Base-by-base conservation (phyloP, 31 red algal genomes). In the Endocladia muricata region DNA sequence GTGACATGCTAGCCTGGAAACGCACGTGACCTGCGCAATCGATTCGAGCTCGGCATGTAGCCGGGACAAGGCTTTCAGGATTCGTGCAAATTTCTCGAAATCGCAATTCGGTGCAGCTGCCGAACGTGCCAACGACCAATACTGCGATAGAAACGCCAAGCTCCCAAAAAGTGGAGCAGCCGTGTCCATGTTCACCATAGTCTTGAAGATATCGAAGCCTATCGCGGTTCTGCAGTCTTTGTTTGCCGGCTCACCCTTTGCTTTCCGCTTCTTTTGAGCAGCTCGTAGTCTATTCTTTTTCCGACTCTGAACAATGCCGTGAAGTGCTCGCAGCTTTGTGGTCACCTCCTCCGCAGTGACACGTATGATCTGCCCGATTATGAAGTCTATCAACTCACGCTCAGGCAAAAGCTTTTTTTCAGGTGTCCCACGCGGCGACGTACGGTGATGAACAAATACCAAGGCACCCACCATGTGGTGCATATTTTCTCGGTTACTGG, bases 221-320 rank as follows among this genome's bases (percentile, higher is more conserved):
- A 75, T 0, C 3, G 71, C 71, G 35, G 35, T 52, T 11, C 25
- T 22, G 6, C 28, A 34, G 26, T 41, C 33, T 15, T 25, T 25
- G 33, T 75, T 23, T 7, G 22, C 28, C 29, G n/a, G 29, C 21
- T 13, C 37, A 15, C 29, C 48, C 13, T 75, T 52, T 13, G 11
- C 4, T 17, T 52, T 25, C 3, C 71, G 42, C 37, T 75, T 75
- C 25, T 75, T 75, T 52, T 75, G 71, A 23, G 37, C 34, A 35
- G 71, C 71, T 55, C 71, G 6, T 35, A 44, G 71, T 17, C 71
- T 25, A 34, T 75, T 75, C 38, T 57, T 75, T 34, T 75, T 75
- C 17, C 71, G 71, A 6, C 35, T 68, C 32, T 32, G 9, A n/a
- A n/a, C n/a, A n/a, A n/a, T n/a, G n/a, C n/a, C n/a, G n/a, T n/a